Evolutionary conservation across 768 basidiomycete genomes (phyloP).

Genomic region (Pseudohyphozyma bogoriensis): DNA sequence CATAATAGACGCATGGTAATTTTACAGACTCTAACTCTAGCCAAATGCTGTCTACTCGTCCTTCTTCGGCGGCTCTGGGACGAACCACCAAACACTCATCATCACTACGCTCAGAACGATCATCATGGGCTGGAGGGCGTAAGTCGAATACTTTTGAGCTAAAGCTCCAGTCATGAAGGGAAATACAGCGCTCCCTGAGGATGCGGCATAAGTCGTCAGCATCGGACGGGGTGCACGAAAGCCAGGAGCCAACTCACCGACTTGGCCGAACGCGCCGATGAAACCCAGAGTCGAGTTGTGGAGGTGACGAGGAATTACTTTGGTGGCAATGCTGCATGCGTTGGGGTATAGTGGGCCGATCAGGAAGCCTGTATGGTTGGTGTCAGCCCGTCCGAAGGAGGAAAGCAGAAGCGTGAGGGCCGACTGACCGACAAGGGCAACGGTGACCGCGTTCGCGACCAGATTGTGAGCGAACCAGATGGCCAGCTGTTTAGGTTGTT

Average conservation of each 20-base stretch:
- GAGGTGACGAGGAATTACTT: slow-evolving; percentile 5
- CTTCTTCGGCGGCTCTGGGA: too few relatives aligned
- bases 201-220: background rate
- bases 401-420: too few relatives aligned
- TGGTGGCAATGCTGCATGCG: background rate
- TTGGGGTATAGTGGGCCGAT: background rate
- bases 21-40: too few relatives aligned
- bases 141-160: slow-evolving; percentile 4
- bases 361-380: slow-evolving; percentile 12
- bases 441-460: background rate
- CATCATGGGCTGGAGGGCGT: slow-evolving; percentile 19
- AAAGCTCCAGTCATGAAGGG: slow-evolving; percentile 25
- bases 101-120: background rate
- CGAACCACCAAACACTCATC: background rate
- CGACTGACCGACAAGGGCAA: slow-evolving; percentile 6
- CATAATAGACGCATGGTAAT: too few relatives aligned
- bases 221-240: too few relatives aligned
- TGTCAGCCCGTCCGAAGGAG: too few relatives aligned
- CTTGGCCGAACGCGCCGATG: slow-evolving; percentile 6
- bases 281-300: slow-evolving; percentile 6
- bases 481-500: slow-evolving; percentile 7
- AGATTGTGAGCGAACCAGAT: slow-evolving; percentile 20
- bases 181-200: slow-evolving; percentile 3
- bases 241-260: background rate
- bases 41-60: too few relatives aligned